Evolutionary conservation across 1,284 basidiomycete species (phyloP), one percentile per base, ranked within the genome.

Genomic region (Cutaneotrichosporon cutaneum): DNA sequence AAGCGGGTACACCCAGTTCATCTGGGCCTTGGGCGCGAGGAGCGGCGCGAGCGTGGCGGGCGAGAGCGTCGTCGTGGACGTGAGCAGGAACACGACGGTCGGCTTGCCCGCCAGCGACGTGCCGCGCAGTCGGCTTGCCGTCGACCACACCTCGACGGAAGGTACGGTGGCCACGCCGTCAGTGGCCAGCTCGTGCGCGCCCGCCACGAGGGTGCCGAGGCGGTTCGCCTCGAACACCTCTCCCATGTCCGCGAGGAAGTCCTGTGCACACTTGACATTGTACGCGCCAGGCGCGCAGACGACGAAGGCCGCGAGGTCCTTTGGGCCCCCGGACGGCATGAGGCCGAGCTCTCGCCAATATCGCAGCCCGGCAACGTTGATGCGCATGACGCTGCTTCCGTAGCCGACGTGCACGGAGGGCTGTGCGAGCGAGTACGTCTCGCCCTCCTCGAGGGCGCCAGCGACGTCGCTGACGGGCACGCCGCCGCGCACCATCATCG

Each of bases 281-380:
- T 50, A 70, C 2, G 52, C 54, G 0, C 59, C 64, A 0, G 56
- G 58, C n/a, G 66, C 64, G 52, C 69, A 71, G 1, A 76, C 42
- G 0, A 70, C 60, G 26, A 69, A 62, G 16, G 68, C 69, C 5
- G 57, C 52, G 16, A 76, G 52, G 44, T 73, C 58, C 65, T 78
- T 76, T n/a, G 62, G 57, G 4, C 76, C 76, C 18, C 75, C 73
- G 0, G 69, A 67, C 39, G 76, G 76, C 51, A 69, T 60, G 0
- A 78, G 59, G 1, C 74, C 75, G 2, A 77, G 66, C 59, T 78
- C 73, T 18, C 66, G 60, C 74, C 75, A 78, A 56, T 75, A 78
- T 24, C 70, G 65, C 26, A 76, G 42, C 3, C 65, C 64, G 1
- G 75, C 70, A 10, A 72, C 71, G 1, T 67, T 67, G 5, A 76